phyloP scores from a whole-genome alignment of 257 asterid species.

The Thymus quinquecostatus region DNA sequence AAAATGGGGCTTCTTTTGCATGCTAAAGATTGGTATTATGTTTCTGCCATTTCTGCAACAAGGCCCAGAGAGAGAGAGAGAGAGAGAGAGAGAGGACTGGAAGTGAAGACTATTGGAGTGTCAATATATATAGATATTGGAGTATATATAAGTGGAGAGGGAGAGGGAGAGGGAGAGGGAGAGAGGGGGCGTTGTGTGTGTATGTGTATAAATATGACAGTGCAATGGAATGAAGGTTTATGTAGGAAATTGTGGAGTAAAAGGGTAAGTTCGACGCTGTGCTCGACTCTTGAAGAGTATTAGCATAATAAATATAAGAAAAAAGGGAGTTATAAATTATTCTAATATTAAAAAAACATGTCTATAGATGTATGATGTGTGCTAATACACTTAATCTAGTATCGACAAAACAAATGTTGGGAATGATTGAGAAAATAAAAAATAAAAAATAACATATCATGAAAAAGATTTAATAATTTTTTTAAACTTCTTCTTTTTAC shows the following conservation, averaged over 20 bases:
- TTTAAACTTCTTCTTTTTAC: not conserved
- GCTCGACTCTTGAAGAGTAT: too few relatives aligned
- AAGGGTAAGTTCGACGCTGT: too few relatives aligned
- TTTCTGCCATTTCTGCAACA: slow-evolving; percentile 37
- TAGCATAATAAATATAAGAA: too few relatives aligned
- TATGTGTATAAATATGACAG: slow-evolving; percentile 18
- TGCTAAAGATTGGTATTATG: slow-evolving; percentile 35
- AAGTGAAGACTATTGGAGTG: slow-evolving; percentile 27
- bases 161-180: not conserved
- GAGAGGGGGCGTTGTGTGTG: not conserved
- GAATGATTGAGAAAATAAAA: not conserved
- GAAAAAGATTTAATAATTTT: not conserved
- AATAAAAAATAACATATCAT: not conserved
- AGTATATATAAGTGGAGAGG: not conserved
- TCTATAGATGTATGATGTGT: too few relatives aligned
- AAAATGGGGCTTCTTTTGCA: slow-evolving; percentile 38
- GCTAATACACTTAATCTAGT: too few relatives aligned
- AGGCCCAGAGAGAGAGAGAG: slow-evolving; percentile 30
- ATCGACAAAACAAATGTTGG: not conserved
- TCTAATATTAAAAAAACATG: not conserved
- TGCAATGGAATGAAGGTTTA: slow-evolving; percentile 35
- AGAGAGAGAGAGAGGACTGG: slow-evolving; percentile 13
- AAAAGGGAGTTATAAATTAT: too few relatives aligned
- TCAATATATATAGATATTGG: slow-evolving; percentile 9
- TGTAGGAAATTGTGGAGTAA: slow-evolving; percentile 49